These are phyloP conservation scores for Periconia digitata DNA, from an alignment of 2,329 filamentous ascomycete species.

Conservation along the genomic window DNA sequence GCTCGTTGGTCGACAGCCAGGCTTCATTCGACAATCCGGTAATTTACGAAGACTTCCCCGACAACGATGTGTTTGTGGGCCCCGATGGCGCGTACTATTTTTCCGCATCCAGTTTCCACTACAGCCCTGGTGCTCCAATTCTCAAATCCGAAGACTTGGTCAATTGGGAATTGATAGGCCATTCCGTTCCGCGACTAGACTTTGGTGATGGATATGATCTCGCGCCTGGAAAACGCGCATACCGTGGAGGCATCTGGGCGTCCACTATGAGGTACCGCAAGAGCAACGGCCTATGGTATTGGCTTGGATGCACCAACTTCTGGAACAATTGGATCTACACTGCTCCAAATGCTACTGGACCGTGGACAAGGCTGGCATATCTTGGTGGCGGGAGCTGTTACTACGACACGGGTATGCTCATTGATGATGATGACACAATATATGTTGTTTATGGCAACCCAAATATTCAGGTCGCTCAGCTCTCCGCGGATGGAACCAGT, in stretches of 20 bases:
- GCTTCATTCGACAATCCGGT: conserved; percentile 49
- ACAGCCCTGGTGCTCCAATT: conserved; percentile 56
- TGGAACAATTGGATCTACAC: conserved; percentile 60
- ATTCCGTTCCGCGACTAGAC: conserved; percentile 28
- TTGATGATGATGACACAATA: conserved; percentile 59
- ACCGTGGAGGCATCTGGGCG: conserved; percentile 56
- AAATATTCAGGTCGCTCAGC: conserved; percentile 51
- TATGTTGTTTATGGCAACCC: conserved; percentile 56
- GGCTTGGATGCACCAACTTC: conserved; percentile 56
- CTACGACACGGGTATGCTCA: conserved; percentile 57
- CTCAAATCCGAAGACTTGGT: conserved; percentile 55
- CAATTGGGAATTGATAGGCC: conserved; percentile 44
- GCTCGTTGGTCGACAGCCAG: neutral
- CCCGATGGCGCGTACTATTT: conserved; percentile 50
- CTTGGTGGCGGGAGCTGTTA: conserved; percentile 46
- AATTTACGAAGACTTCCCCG: conserved; percentile 54
- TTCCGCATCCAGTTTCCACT: conserved; percentile 56
- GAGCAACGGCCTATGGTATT: conserved; percentile 53
- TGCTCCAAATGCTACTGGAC: conserved; percentile 32
- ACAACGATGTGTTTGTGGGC: conserved; percentile 53
- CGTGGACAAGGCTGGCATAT: conserved; percentile 41
- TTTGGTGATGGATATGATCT: conserved; percentile 47
- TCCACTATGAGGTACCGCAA: conserved; percentile 53
- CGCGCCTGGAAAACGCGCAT: conserved; percentile 44
- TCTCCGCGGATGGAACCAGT: conserved; percentile 50